These are phyloP conservation scores for Kwoniella newhampshirensis DNA, from an alignment of 768 basidiomycete genomes.

Conservation along the genomic window DNA sequence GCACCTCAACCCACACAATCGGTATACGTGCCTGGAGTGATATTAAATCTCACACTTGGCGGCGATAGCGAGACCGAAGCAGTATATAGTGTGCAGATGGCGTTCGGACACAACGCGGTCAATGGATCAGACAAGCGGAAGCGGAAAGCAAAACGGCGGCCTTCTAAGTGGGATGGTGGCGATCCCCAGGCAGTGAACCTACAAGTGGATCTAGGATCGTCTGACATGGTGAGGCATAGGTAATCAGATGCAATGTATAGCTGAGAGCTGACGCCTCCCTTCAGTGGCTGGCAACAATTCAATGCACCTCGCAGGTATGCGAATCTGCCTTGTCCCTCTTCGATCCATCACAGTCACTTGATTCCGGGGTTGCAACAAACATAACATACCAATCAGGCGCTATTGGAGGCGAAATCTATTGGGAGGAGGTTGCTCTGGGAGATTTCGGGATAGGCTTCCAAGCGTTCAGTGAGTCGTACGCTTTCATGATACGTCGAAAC, in stretches of 20 bases:
- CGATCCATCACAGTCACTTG: slow-evolving; percentile 24
- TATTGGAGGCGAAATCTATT: slow-evolving; percentile 42
- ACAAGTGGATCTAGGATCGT: slow-evolving; percentile 51
- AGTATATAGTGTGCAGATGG: slow-evolving; percentile 43
- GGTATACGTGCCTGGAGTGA: slow-evolving; percentile 22
- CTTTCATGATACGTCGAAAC: not conserved
- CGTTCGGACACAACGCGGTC: slow-evolving; percentile 37
- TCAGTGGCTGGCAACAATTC: slow-evolving; percentile 48
- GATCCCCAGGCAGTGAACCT: slow-evolving; percentile 37
- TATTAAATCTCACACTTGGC: slow-evolving; percentile 22
- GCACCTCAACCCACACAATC: slow-evolving; percentile 11
- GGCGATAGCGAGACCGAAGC: slow-evolving; percentile 36
- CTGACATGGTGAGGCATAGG: slow-evolving; percentile 41
- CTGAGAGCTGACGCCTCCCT: slow-evolving; percentile 1
- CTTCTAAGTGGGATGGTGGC: slow-evolving; percentile 19
- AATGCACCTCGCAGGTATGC: slow-evolving; percentile 37
- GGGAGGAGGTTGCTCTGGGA: slow-evolving; percentile 49
- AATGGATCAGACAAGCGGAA: not conserved
- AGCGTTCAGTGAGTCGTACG: slow-evolving; percentile 40
- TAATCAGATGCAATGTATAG: not conserved
- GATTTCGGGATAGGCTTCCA: slow-evolving; percentile 50
- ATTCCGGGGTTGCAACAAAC: slow-evolving; percentile 33
- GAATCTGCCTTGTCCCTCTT: slow-evolving; percentile 21
- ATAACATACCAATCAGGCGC: slow-evolving; percentile 43
- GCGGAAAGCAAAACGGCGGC: slow-evolving; percentile 1